These are phyloP conservation scores for Westerdykella sp. DNA, from an alignment of 2,329 filamentous ascomycete genomes.

Conservation along the genomic window DNA sequence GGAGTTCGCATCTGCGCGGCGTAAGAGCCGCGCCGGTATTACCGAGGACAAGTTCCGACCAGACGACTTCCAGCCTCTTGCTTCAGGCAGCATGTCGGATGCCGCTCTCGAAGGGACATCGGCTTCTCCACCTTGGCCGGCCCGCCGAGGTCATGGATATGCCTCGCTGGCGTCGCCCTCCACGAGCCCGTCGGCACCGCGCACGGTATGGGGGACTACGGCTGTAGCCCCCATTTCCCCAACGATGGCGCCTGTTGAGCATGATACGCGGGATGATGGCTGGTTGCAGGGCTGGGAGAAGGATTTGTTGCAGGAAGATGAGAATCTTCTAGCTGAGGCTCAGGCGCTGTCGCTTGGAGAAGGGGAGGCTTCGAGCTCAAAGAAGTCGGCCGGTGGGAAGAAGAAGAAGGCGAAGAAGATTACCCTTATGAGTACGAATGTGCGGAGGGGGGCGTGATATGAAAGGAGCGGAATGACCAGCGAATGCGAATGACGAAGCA, in stretches of 20 bases:
- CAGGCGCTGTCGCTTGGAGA: conserved; percentile 36
- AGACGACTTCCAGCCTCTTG: conserved; percentile 41
- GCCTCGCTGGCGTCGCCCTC: conserved; percentile 68
- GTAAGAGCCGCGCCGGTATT: conserved; percentile 51
- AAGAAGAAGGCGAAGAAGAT: conserved; percentile 65
- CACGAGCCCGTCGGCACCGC: conserved; percentile 67
- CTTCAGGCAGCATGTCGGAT: conserved; percentile 18
- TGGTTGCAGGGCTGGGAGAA: conserved; percentile 83
- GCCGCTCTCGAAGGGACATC: conserved; percentile 28
- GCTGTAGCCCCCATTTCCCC: conserved; percentile 54
- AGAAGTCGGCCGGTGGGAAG: conserved; percentile 42
- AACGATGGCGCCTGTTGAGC: conserved; percentile 42
- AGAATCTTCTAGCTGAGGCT: conserved; percentile 46
- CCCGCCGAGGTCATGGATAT: conserved; percentile 54
- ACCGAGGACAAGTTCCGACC: conserved; percentile 47
- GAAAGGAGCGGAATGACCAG: too few relatives aligned
- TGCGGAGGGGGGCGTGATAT: conserved; percentile 47
- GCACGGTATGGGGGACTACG: conserved; percentile 90
- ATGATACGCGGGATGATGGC: conserved; percentile 59
- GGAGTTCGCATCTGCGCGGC: conserved; percentile 61
- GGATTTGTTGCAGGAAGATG: conserved; percentile 60
- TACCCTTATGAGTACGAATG: conserved; percentile 62
- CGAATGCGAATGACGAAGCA: too few relatives aligned
- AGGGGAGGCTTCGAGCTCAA: conserved; percentile 14
- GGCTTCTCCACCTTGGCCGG: conserved; percentile 45